A percentile compares a stretch with the other conserved stretches of the same genome.
These are phyloP conservation scores for Rubia tinctorum DNA, from an alignment of 305 asterid genomes.

Conservation along the genomic window DNA sequence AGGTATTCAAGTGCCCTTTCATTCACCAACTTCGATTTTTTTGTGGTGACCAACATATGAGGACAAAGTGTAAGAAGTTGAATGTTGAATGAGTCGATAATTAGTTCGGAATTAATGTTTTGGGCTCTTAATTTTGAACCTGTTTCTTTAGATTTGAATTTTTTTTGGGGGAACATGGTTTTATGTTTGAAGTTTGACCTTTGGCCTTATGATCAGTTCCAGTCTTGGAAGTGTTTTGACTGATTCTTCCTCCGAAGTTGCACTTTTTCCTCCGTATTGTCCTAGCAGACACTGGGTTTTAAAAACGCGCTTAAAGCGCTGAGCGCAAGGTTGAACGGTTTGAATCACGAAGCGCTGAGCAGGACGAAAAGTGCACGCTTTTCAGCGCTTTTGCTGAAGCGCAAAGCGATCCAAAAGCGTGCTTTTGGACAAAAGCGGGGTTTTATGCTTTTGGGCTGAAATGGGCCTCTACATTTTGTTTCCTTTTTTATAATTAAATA, in stretches of 20 bases:
- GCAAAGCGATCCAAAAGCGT: no score
- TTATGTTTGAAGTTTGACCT: not conserved
- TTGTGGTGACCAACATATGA: not conserved
- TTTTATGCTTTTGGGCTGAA: no score
- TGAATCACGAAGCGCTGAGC: no score
- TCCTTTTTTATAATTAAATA: no score
- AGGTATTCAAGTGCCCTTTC: conserved; percentile 33
- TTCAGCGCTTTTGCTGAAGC: no score
- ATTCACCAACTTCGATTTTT: not conserved
- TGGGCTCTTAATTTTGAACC: not conserved
- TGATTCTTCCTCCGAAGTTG: not conserved
- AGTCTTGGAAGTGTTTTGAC: not conserved
- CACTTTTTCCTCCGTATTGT: not conserved
- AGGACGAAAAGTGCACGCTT: no score
- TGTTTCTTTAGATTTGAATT: not conserved
- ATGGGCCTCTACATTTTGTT: no score
- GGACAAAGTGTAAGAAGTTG: conserved; percentile 1
- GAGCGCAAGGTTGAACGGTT: no score
- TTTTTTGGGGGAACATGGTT: not conserved
- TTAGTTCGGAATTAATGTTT: conserved; percentile 8
- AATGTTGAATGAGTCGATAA: conserved; percentile 14
- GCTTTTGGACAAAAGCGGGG: no score
- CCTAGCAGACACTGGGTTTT: not conserved
- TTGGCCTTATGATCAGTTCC: not conserved
- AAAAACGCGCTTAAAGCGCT: no score